Evolutionary conservation across 1,284 basidiomycete species (phyloP).

Genomic region (Apiotrichum akiyoshidainum): DNA sequence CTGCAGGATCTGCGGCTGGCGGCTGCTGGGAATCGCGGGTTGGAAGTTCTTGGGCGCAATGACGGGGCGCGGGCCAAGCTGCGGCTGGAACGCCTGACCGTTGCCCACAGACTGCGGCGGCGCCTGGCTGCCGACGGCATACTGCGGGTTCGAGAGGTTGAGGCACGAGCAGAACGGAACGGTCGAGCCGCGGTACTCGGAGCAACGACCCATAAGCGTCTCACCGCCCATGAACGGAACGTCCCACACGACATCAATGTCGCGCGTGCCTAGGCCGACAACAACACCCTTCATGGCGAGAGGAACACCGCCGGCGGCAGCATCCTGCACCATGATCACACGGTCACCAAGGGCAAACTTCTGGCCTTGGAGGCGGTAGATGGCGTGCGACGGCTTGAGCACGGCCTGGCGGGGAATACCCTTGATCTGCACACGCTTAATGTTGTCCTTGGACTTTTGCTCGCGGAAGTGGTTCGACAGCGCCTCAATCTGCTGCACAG

Average conservation of each 20-base stretch:
- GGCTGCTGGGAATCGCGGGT: conserved; percentile 48
- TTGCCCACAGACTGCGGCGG: conserved; percentile 43
- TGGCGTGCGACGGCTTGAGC: conserved; percentile 86
- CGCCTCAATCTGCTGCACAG: conserved; percentile 10
- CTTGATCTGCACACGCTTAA: conserved; percentile 87
- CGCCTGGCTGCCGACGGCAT: conserved; percentile 60
- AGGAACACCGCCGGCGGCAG: conserved; percentile 76
- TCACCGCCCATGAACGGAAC: conserved; percentile 89
- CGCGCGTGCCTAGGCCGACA: conserved; percentile 77
- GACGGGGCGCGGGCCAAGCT: conserved; percentile 63
- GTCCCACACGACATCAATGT: conserved; percentile 97
- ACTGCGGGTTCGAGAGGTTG: conserved; percentile 79
- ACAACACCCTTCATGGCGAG: conserved; percentile 90
- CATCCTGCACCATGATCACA: conserved; percentile 92
- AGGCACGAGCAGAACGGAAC: conserved; percentile 80
- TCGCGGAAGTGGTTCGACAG: conserved; percentile 63
- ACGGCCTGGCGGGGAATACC: conserved; percentile 91
- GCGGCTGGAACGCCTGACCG: conserved; percentile 60
- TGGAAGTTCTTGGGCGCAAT: conserved; percentile 64
- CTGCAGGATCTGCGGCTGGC: conserved; percentile 57
- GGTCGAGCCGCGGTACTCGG: conserved; percentile 80
- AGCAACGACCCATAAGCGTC: conserved; percentile 85
- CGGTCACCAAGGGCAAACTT: conserved; percentile 89
- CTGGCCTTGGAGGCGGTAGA: conserved; percentile 86
- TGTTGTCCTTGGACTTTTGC: conserved; percentile 59